These are phyloP conservation scores for Tricholoma matsutake DNA, from an alignment of 768 basidiomycete genomes.

Conservation along the genomic window DNA sequence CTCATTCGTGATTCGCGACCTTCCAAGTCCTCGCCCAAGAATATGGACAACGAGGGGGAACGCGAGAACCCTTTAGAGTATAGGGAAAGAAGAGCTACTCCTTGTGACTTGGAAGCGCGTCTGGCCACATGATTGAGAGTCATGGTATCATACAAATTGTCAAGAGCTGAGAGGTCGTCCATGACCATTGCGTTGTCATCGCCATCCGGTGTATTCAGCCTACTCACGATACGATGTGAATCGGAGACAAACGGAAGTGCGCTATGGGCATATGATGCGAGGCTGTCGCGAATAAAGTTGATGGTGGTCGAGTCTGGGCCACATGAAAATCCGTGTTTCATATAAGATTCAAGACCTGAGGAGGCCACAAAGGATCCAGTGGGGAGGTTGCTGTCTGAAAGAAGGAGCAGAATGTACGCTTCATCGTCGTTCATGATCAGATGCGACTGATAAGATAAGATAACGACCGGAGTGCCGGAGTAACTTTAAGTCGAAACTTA, in stretches of 20 bases:
- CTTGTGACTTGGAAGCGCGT: conserved; percentile 88
- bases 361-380: conserved; percentile 97
- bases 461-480: not conserved
- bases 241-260: conserved; percentile 80
- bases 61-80: conserved; percentile 78
- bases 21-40: conserved; percentile 18
- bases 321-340: conserved; percentile 76
- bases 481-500: not conserved
- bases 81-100: conserved; percentile 86
- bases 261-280: conserved; percentile 73
- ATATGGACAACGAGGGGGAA: conserved; percentile 37
- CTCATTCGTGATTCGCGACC: conserved; percentile 27
- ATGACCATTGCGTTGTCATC: conserved; percentile 26
- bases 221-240: conserved; percentile 47
- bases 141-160: conserved; percentile 78
- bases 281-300: conserved; percentile 66
- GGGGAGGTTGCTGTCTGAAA: conserved; percentile 91
- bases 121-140: conserved; percentile 87
- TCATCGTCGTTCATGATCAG: conserved; percentile 42
- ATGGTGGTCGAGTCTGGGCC: conserved; percentile 34
- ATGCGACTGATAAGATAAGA: not conserved
- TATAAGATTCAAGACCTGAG: conserved; percentile 86
- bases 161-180: conserved; percentile 51
- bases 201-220: conserved; percentile 19
- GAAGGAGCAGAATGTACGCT: conserved; percentile 70